Evolutionary conservation across 129 eudicot species (phyloP), one percentile per base, ranked within the genome.

Genomic region (Centrapalus pauciflorus): DNA sequence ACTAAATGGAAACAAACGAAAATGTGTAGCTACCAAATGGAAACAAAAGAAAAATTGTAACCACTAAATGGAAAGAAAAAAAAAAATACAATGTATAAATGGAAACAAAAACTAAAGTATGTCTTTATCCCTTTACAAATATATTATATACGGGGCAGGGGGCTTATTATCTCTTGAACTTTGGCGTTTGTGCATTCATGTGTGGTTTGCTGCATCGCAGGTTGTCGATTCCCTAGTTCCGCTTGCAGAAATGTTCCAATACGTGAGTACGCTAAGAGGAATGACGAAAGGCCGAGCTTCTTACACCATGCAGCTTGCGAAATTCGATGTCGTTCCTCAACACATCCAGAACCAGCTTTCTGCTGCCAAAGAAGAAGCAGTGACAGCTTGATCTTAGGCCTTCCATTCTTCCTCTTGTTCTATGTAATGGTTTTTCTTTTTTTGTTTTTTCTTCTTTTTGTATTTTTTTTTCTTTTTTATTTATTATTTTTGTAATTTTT

Each of bases 241-340:
- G 2, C 84, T 94, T 5, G 92, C 95, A 4, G 99, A 89, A 81
- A 94, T 94, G 99, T 94, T 94, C 78, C 93, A 89, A 57, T 94
- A 94, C 23, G 97, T 89, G 38, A 94, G 97, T 59, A 84, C 95
- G 4, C 76, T 94, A 23, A 79, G 99, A 17, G 96, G 97, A 43
- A 86, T 84, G 97, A 89, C 99, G 5, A 89, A 94, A 60, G 99
- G 99, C 2, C 90, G 99, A 30, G 99, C 99, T 14, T 94, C 99
- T 2, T 94, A 94, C 83, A 84, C 82, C 0, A 94, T 94, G 99
- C 97, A 94, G 68, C 71, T 94, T 58, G 92, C 96, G 35, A 86
- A 89, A 78, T 93, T 93, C 45, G 96, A 93, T 2, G 96, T 86
- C 4, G 99, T 93, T 14, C 99, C 96, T 43, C 95, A 89, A 70